Conservation (phyloP, 164 flowering plant genomes). For the Piper betle region DNA sequence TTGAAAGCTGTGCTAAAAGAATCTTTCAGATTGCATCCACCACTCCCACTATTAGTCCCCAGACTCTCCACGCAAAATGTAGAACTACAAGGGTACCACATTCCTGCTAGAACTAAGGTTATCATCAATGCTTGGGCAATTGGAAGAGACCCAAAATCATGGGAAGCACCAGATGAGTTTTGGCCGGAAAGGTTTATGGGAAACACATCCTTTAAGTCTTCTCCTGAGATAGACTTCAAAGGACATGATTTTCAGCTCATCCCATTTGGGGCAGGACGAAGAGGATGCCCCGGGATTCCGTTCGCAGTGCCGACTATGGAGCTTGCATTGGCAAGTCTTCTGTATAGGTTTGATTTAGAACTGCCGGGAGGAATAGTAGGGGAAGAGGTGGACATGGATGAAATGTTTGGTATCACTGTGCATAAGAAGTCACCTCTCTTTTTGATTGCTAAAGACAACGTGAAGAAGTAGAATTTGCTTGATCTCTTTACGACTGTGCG, state of each 20-base stretch:
- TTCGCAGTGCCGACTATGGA: background rate
- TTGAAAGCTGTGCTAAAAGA: too few relatives aligned
- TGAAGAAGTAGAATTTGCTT: too few relatives aligned
- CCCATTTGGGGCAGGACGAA: slow-evolving; percentile 9
- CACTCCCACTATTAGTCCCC: too few relatives aligned
- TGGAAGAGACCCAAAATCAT: slow-evolving; percentile 7
- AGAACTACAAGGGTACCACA: too few relatives aligned
- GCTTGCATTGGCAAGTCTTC: slow-evolving; percentile 30
- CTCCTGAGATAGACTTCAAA: background rate
- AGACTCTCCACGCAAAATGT: too few relatives aligned
- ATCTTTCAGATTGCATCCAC: too few relatives aligned
- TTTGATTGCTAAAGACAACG: background rate
- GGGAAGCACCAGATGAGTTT: too few relatives aligned
- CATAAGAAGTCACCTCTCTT: slow-evolving; percentile 19
- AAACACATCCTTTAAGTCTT: slow-evolving; percentile 8
- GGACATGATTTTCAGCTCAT: slow-evolving; percentile 4
- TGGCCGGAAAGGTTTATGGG: too few relatives aligned
- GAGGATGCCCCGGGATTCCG: slow-evolving; percentile 7
- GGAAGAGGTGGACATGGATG: slow-evolving; percentile 53
- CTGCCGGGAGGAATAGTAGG: slow-evolving; percentile 48
- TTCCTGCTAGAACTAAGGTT: too few relatives aligned
- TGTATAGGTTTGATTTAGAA: slow-evolving; percentile 19
- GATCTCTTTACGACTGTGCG: too few relatives aligned
- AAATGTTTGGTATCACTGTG: slow-evolving; percentile 56
- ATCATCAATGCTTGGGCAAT: too few relatives aligned